Percentiles rank a stretch among this genome's conserved stretches.
Conservation (phyloP, 2,329 filamentous ascomycete genomes). For the Parasarocladium wereldwijsianum region DNA sequence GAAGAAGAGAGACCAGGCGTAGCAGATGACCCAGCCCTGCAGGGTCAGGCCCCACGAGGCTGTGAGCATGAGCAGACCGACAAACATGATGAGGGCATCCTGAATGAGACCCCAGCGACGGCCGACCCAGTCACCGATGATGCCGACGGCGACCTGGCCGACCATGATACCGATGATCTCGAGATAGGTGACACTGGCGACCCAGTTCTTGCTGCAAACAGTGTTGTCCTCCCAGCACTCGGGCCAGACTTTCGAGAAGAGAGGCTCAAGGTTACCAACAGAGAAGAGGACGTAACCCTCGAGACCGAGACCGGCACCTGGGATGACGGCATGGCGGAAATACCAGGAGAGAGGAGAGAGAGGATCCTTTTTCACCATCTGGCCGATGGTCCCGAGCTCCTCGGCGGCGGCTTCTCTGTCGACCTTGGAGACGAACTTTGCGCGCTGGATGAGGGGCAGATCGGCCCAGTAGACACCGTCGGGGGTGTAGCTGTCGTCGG, state of each 20-base stretch:
- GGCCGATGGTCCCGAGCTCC: constrained; percentile 54
- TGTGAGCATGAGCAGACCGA: constrained; percentile 83
- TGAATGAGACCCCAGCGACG: constrained; percentile 93
- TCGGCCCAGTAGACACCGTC: constrained; percentile 91
- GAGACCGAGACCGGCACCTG: constrained; percentile 79
- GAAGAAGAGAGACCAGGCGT: constrained; percentile 88
- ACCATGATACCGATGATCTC: constrained; percentile 93
- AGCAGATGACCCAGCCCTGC: constrained; percentile 95
- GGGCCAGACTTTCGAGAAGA: constrained; percentile 64
- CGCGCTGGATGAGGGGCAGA: constrained; percentile 52
- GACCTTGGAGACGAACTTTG: constrained; percentile 61
- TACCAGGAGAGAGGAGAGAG: constrained; percentile 76
- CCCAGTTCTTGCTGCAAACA: constrained; percentile 67
- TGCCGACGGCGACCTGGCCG: constrained; percentile 75
- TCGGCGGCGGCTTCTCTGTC: constrained; percentile 54
- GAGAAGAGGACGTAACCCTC: constrained; percentile 97
- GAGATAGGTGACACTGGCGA: constrained; percentile 74
- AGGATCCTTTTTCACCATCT: constrained; percentile 77
- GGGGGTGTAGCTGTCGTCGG: constrained; percentile 73
- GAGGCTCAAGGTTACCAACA: constrained; percentile 78
- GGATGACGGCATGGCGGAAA: constrained; percentile 79
- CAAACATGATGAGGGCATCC: constrained; percentile 84
- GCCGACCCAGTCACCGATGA: constrained; percentile 60
- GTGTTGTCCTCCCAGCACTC: constrained; percentile 57
- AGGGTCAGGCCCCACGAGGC: constrained; percentile 77